A percentile compares a stretch with the other conserved stretches of the same genome.
These are phyloP conservation scores for Candida jianshihensis DNA, from an alignment of 805 yeast species.

Conservation along the genomic window DNA sequence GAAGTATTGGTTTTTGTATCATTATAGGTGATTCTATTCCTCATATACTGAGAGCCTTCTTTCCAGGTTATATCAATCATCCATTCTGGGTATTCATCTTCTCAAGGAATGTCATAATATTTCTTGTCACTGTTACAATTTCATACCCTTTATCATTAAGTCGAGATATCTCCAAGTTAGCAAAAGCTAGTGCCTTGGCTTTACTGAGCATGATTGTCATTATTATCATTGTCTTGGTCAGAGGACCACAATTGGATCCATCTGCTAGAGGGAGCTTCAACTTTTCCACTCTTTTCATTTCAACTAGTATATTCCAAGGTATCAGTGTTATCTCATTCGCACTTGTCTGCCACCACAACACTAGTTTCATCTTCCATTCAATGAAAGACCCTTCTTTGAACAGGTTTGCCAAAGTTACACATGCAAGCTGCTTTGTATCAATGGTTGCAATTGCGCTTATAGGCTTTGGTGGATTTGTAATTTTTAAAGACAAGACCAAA, in stretches of 20 bases:
- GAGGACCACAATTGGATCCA: constrained; percentile 59
- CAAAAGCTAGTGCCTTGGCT: constrained; percentile 84
- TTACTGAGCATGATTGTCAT: constrained; percentile 77
- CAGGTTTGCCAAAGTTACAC: constrained; percentile 72
- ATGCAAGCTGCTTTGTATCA: constrained; percentile 74
- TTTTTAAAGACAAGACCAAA: constrained; percentile 70
- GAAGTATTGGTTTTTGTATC: constrained; percentile 88
- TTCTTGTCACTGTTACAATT: constrained; percentile 59
- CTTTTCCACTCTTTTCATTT: constrained; percentile 42
- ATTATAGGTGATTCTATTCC: constrained; percentile 95
- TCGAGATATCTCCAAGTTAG: constrained; percentile 75
- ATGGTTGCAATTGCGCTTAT: constrained; percentile 70
- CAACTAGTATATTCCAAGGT: constrained; percentile 73
- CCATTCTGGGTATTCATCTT: constrained; percentile 47
- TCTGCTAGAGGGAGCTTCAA: constrained; percentile 43
- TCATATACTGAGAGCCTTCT: constrained; percentile 67
- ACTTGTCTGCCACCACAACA: constrained; percentile 91
- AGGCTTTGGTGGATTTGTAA: constrained; percentile 73
- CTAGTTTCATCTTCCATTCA: constrained; percentile 83
- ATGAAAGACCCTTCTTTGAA: constrained; percentile 68
- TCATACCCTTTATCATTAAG: constrained; percentile 81
- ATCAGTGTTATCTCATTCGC: constrained; percentile 94
- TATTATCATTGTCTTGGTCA: constrained; percentile 59
- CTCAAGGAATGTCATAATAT: constrained; percentile 63
- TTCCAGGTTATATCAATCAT: constrained; percentile 34